Percentiles rank a stretch among this genome's conserved stretches.
Evolutionary conservation across 345 rosid species (phyloP).

Genomic region (Aethionema arabicum): DNA sequence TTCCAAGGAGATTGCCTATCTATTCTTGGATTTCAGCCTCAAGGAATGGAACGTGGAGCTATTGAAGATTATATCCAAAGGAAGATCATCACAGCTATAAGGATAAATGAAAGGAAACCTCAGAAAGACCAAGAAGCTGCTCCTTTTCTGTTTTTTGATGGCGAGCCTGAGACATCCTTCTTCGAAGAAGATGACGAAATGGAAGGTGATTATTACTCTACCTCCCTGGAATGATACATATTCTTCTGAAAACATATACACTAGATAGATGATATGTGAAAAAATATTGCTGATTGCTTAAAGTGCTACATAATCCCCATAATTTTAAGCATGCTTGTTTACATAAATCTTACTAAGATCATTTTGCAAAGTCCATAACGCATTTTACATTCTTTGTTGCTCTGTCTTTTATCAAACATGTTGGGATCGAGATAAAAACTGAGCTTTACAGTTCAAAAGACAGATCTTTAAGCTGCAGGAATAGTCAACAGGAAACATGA

Average conservation of each 20-base stretch:
- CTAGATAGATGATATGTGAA: constrained; percentile 10
- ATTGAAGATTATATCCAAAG: constrained; percentile 63
- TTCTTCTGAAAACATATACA: constrained; percentile 2
- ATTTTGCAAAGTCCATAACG: constrained; percentile 14
- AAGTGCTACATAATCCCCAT: constrained; percentile 3
- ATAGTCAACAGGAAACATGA: background rate
- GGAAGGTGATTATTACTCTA: constrained; percentile 46
- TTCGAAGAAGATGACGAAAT: constrained; percentile 47
- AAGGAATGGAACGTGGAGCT: constrained; percentile 35
- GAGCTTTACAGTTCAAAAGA: background rate
- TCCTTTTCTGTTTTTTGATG: constrained; percentile 59
- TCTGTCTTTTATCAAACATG: constrained; percentile 7
- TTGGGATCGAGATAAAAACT: constrained; percentile 1
- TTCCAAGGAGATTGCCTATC: constrained; percentile 77
- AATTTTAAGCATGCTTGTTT: constrained; percentile 3
- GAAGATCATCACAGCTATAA: constrained; percentile 67
- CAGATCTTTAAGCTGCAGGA: background rate
- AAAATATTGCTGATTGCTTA: constrained; percentile 8
- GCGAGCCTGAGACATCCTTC: constrained; percentile 33
- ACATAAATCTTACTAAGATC: background rate
- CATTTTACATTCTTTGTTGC: background rate
- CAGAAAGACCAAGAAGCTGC: constrained; percentile 54
- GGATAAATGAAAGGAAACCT: constrained; percentile 61
- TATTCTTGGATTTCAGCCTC: constrained; percentile 61
- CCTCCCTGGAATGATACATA: constrained; percentile 36